These are phyloP conservation scores for Wallacemonas sp. DNA, from an alignment of 208 protist genomes.

Conservation along the genomic window DNA sequence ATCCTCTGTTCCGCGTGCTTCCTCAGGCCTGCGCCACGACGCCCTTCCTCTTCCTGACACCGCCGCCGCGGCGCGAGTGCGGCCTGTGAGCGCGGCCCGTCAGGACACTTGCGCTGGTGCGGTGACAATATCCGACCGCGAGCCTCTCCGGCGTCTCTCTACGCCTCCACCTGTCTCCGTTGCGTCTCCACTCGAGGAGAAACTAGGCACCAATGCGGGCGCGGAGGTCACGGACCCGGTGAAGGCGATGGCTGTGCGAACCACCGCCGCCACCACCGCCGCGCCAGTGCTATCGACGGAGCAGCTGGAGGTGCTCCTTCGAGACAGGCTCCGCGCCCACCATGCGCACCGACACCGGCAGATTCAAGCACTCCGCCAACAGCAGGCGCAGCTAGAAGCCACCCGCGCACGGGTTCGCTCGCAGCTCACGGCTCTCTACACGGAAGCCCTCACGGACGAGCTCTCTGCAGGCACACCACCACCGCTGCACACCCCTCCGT, in stretches of 20 bases:
- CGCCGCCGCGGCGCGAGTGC: constrained; percentile 1
- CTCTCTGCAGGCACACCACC: constrained; percentile 12
- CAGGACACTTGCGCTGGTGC: neutral
- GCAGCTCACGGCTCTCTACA: constrained; percentile 57
- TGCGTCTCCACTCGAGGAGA: no score
- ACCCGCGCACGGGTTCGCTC: constrained; percentile 19
- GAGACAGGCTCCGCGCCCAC: constrained; percentile 50
- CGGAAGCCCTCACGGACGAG: constrained; percentile 20
- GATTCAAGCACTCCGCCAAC: constrained; percentile 34
- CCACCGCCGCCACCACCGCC: neutral
- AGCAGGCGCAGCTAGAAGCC: constrained; percentile 28
- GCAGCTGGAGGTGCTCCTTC: constrained; percentile 50
- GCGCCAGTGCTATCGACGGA: constrained; percentile 36
- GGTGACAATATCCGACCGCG: neutral
- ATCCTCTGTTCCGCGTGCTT: neutral
- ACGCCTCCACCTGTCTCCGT: constrained; percentile 10
- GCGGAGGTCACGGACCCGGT: no score
- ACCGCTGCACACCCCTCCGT: neutral
- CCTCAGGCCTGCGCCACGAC: neutral
- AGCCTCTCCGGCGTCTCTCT: neutral
- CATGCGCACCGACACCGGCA: constrained; percentile 36
- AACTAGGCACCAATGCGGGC: no score
- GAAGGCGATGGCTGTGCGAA: no score
- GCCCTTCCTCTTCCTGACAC: neutral
- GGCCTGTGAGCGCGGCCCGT: constrained; percentile 1